Base-by-base conservation (phyloP, 495 filamentous ascomycete genomes). In the Neurospora tetraspora region DNA sequence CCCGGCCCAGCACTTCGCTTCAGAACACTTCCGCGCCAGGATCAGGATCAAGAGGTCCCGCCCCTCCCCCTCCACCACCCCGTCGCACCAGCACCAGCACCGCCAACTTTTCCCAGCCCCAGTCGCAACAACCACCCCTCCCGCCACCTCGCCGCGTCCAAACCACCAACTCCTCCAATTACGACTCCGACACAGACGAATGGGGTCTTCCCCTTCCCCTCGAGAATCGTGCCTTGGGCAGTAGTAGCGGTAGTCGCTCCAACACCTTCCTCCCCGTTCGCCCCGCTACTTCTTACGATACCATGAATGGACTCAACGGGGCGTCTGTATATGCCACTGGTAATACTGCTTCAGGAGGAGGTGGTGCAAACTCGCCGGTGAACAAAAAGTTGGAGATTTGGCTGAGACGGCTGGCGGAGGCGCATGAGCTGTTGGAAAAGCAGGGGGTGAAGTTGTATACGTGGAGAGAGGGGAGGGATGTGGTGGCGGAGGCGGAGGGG, bases 391-490 rank as follows among this genome's bases (percentile, higher is more conserved):
- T 97, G 71, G 91, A 94, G 68, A 78, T 96, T 31, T 99, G 96
- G 96, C 82, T 86, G 71, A 87, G 91, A 71, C 83, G 96, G 69
- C 92, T 94, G 89, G 89, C 88, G 73, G 83, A 89, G 9, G 96
- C 96, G 2, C 89, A 91, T 71, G 86, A 90, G 39, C 82, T 90
- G 9, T 85, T 98, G 10, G 88, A 88, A 5, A 78, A 85, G 0
- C 83, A 88, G 69, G 92, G 91, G 3, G 93, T 98, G 0, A 81
- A 89, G 73, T 80, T 99, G 72, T 88, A 91, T 72, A 94, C 88
- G 72, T 99, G 96, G 96, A 86, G 93, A 59, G 88, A 88, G 6
- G 96, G 96, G 1, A 85, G 84, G n/a, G 96, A 98, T 86, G 91
- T 92, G 23, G 80, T 85, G 47, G 74, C 75, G 7, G 86, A 87